Percentiles rank a stretch among this genome's conserved stretches.
phyloP scores from a whole-genome alignment of 495 filamentous ascomycete genomes.

The Poronia punctata region DNA sequence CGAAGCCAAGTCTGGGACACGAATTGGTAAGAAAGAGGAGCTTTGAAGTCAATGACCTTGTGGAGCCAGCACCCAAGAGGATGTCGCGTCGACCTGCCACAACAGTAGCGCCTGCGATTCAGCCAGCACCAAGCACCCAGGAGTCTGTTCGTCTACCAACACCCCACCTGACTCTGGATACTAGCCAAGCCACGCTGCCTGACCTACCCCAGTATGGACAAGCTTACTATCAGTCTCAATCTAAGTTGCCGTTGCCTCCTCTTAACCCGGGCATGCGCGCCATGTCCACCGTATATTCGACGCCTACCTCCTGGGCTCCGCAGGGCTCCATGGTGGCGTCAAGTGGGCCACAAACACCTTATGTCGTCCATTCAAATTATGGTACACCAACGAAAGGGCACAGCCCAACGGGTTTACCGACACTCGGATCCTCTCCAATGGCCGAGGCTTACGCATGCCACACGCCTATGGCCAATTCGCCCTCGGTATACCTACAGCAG shows the following conservation, averaged over 20 bases:
- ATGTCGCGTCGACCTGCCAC: slow-evolving; percentile 17
- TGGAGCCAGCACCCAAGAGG: slow-evolving; percentile 66
- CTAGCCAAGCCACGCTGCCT: slow-evolving; percentile 18
- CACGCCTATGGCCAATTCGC: slow-evolving; percentile 48
- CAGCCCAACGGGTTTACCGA: slow-evolving; percentile 24
- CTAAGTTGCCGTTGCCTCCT: slow-evolving; percentile 36
- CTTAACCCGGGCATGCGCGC: slow-evolving; percentile 36
- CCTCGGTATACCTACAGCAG: slow-evolving; percentile 54
- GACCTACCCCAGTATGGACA: slow-evolving; percentile 14
- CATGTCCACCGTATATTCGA: slow-evolving; percentile 44
- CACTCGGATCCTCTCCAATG: slow-evolving; percentile 42
- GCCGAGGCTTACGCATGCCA: slow-evolving; percentile 45
- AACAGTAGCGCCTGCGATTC: slow-evolving; percentile 31
- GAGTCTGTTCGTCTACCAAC: slow-evolving; percentile 30
- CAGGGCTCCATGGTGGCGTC: slow-evolving; percentile 26
- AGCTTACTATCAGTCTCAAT: slow-evolving; percentile 28
- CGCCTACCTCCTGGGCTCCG: slow-evolving; percentile 25
- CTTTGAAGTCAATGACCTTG: slow-evolving; percentile 50
- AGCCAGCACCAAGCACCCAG: slow-evolving; percentile 17
- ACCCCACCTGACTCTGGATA: slow-evolving; percentile 40
- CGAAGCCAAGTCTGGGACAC: slow-evolving; percentile 41
- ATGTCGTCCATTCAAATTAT: slow-evolving; percentile 22
- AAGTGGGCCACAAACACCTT: slow-evolving; percentile 26
- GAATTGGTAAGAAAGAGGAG: slow-evolving; percentile 58
- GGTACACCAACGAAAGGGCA: slow-evolving; percentile 39